Conservation (phyloP, 345 rosid genomes). For the Arabidopsis arenosa region DNA sequence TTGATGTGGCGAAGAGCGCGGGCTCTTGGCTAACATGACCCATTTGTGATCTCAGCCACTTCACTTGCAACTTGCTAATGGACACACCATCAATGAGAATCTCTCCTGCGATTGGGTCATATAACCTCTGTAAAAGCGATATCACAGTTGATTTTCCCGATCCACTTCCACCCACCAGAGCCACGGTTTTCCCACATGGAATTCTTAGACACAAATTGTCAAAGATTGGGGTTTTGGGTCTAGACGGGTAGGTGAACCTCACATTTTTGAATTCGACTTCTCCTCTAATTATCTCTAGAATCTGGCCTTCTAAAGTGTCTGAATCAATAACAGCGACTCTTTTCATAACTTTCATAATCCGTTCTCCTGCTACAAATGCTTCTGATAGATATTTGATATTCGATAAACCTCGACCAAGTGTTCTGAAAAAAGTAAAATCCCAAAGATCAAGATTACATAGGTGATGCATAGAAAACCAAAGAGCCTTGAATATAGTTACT, state of each 20-base stretch:
- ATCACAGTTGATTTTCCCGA: slow-evolving; percentile 90
- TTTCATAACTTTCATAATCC: slow-evolving; percentile 71
- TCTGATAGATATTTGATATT: slow-evolving; percentile 75
- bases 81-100: slow-evolving; percentile 88
- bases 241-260: slow-evolving; percentile 79
- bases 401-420: slow-evolving; percentile 65
- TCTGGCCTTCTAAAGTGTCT: slow-evolving; percentile 66
- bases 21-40: slow-evolving; percentile 96
- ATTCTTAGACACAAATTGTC: slow-evolving; percentile 70
- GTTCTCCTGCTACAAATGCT: slow-evolving; percentile 70
- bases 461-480: no score
- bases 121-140: slow-evolving; percentile 80
- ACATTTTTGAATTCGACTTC: slow-evolving; percentile 82
- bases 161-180: slow-evolving; percentile 89
- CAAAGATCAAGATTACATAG: slow-evolving; percentile 60
- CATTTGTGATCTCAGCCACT: slow-evolving; percentile 80
- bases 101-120: slow-evolving; percentile 77
- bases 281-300: slow-evolving; percentile 68
- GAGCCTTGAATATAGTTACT: slow-evolving; percentile 48
- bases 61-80: slow-evolving; percentile 66
- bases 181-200: slow-evolving; percentile 90
- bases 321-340: slow-evolving; percentile 76
- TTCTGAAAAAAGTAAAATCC: slow-evolving; percentile 70
- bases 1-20: slow-evolving; percentile 77
- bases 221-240: slow-evolving; percentile 75